Conservation (phyloP, 768 basidiomycete genomes). For the Rhodotorula graminis region DNA sequence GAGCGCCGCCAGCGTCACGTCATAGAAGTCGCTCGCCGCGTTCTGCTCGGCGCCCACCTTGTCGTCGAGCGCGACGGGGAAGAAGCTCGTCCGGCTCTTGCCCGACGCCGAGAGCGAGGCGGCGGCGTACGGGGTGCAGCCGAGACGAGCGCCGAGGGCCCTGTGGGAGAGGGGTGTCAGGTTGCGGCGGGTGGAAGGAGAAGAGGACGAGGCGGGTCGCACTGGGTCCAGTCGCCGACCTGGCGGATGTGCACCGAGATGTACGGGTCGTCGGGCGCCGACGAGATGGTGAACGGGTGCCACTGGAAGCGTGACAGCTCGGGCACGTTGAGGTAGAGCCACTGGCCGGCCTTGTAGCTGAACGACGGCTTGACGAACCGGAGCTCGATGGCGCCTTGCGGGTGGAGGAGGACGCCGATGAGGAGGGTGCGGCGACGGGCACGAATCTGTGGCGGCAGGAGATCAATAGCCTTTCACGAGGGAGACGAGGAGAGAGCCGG, state of each 20-base stretch:
- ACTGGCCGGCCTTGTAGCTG: constrained; percentile 85
- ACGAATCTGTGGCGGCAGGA: constrained; percentile 51
- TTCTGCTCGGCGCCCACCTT: not conserved
- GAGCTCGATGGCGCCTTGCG: constrained; percentile 87
- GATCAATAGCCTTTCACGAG: not conserved
- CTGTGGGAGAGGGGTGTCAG: constrained; percentile 39
- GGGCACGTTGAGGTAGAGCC: constrained; percentile 84
- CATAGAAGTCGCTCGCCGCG: constrained; percentile 56
- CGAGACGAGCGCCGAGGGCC: constrained; percentile 77
- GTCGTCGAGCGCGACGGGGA: constrained; percentile 48
- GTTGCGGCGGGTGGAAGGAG: no score
- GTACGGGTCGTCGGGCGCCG: constrained; percentile 85
- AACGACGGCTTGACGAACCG: constrained; percentile 86
- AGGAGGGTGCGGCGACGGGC: constrained; percentile 71
- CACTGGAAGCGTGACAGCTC: constrained; percentile 79
- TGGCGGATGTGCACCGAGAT: constrained; percentile 89
- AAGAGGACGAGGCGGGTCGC: not conserved
- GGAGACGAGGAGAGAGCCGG: no score
- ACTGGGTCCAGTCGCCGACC: constrained; percentile 74
- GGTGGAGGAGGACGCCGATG: constrained; percentile 81
- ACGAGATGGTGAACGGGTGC: constrained; percentile 68
- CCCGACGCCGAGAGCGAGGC: constrained; percentile 17
- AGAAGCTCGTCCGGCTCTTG: constrained; percentile 53
- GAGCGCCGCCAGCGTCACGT: constrained; percentile 54
- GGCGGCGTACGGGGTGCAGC: constrained; percentile 46